Evolutionary conservation across 139 green algal genomes (phyloP), one percentile per base, ranked within the genome.

Genomic region (Picochlorum sp.): DNA sequence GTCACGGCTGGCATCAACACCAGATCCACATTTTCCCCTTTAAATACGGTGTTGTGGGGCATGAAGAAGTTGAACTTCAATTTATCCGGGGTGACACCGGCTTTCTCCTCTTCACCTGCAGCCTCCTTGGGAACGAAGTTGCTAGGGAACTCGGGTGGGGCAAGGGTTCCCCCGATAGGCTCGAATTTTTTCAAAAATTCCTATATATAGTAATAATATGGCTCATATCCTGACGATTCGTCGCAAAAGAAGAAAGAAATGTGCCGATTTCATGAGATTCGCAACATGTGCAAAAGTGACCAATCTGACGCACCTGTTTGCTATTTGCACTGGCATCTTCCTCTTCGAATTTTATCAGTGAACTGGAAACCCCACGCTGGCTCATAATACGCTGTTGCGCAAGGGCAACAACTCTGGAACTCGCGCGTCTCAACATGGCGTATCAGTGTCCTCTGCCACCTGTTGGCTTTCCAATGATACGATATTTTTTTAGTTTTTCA

Each of bases 21-120:
- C 64, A 89, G 68, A 66, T 95, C 87, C 11, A 95, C 87, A 59
- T 51, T 58, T 32, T 74, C 65, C 10, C 32, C 52, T 47, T 71
- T 32, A 37, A 58, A 68, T 16, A 79, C 4, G 14, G 65, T 68
- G 30, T 81, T 73, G 61, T 94, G 83, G 1, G 88, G 88, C 57
- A 95, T 61, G 57, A 79, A 87, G 59, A 95, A 92, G 65, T 85
- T 92, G 61, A 95, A 79, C 20, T 76, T 84, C 49, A 95, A 50
- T 70, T 95, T 94, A 10, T 80, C 77, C 8, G 88, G 85, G 6
- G 82, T 61, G 4, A 58, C 68, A 3, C 63, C 45, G 0, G 60
- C 58, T 8, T 51, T 62, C 34, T 71, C 68, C 18, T 64, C 62
- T 16, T 63, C 37, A 24, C 20, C 37, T 23, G 15, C 52, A 3